Percentiles rank a stretch among this genome's conserved stretches.
These are phyloP conservation scores for Sapria himalayana DNA, from an alignment of 345 rosid species.

Conservation along the genomic window DNA sequence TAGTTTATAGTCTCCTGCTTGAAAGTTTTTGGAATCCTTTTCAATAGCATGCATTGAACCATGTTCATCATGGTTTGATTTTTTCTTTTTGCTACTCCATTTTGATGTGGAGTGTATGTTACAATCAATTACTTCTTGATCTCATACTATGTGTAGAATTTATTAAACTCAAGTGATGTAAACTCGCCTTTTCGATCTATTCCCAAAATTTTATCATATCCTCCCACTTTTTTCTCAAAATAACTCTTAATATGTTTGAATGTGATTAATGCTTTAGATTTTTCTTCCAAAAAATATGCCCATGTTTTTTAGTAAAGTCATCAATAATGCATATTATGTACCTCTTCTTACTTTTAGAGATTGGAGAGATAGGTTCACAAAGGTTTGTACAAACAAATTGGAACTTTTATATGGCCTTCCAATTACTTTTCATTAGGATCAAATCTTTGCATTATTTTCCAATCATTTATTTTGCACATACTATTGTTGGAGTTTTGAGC, in stretches of 20 bases:
- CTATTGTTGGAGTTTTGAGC: too few relatives aligned
- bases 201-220: background rate
- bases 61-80: too few relatives aligned
- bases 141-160: background rate
- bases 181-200: background rate
- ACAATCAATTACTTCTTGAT: background rate
- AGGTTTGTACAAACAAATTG: background rate
- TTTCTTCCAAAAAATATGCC: background rate
- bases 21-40: background rate
- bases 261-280: background rate
- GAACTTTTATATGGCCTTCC: background rate
- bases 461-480: background rate
- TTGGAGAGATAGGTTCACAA: background rate
- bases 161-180: background rate
- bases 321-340: background rate
- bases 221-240: too few relatives aligned
- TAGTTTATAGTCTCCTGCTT: background rate
- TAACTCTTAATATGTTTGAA: background rate
- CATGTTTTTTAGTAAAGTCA: background rate
- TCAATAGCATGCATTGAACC: background rate
- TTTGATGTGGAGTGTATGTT: background rate
- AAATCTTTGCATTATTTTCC: slow-evolving; percentile 1
- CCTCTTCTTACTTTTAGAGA: background rate
- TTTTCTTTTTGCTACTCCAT: background rate
- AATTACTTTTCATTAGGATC: background rate